Conservation (phyloP, 2,329 filamentous ascomycete genomes). For the Chrysosporium queenslandicum region DNA sequence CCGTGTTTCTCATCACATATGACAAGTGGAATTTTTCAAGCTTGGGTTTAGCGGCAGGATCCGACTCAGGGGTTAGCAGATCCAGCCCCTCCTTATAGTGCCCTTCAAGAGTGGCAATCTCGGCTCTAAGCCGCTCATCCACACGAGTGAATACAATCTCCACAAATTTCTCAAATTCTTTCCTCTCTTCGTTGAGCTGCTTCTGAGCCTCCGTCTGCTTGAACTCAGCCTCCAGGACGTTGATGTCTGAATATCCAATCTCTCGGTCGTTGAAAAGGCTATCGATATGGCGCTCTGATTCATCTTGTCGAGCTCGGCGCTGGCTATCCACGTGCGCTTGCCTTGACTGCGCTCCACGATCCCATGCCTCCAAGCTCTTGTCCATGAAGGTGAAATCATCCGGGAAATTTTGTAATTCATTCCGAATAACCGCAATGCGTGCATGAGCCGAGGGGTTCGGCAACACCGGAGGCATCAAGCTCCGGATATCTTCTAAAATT, state of each 20-base stretch:
- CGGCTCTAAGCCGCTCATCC: constrained; percentile 40
- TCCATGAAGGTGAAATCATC: constrained; percentile 39
- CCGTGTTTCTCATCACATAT: constrained; percentile 38
- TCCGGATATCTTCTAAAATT: constrained; percentile 29
- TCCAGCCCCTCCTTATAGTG: constrained; percentile 38
- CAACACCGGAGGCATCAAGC: constrained; percentile 28
- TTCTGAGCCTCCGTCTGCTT: constrained; percentile 43
- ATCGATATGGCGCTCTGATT: constrained; percentile 45
- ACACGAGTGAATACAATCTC: constrained; percentile 42
- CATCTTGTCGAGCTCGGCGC: constrained; percentile 42
- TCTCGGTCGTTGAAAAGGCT: constrained; percentile 47
- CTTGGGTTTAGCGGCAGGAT: constrained; percentile 20
- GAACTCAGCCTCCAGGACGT: constrained; percentile 46
- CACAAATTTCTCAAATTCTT: constrained; percentile 44
- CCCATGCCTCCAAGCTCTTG: constrained; percentile 37
- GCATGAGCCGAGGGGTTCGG: constrained; percentile 28
- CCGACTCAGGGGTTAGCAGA: constrained; percentile 34
- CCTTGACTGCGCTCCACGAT: constrained; percentile 35
- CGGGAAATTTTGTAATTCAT: constrained; percentile 28
- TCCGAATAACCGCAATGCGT: constrained; percentile 26
- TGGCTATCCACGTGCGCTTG: constrained; percentile 41
- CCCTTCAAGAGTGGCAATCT: constrained; percentile 41
- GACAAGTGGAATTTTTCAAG: constrained; percentile 30
- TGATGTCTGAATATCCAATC: constrained; percentile 50
- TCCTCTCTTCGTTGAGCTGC: constrained; percentile 45